Base-by-base conservation (phyloP, 2,329 filamentous ascomycete species). In the Monascus ruber region DNA sequence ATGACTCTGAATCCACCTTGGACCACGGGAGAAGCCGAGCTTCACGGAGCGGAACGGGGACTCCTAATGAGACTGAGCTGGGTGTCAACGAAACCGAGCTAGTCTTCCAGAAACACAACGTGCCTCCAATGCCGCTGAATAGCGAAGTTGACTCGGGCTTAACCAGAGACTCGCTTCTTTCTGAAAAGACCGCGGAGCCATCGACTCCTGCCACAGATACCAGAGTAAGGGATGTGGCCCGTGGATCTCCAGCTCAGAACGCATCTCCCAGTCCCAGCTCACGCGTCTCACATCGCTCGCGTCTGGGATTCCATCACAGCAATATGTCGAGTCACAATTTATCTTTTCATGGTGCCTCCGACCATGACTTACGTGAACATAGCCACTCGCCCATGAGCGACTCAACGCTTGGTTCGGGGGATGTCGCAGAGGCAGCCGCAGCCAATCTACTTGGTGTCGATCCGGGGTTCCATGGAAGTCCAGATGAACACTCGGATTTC, bases 111-210 rank as follows among this genome's bases (percentile, higher is more conserved):
- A 69, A 60, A 47, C 72, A 77, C 37, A 69, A 78, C 36, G 75
- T 84, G 9, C 82, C 87, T 5, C 85, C 85, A 5, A 86, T 95
- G 81, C 89, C 89, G 2, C 72, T 94, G 45, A 81, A 83, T 61
- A 94, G 88, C 61, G 85, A 86, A 40, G 76, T 94, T 41, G 77
- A 83, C 33, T 94, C 89, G 0, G 88, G 95, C 37, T 63, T 95
- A 40, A 96, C 89, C 0, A 75, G 89, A 50, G 83, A 83, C 10
- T 95, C 89, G 0, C 85, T 96, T 39, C 65, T 91, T 11, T 91
- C 88, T 4, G 83, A 85, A 26, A 79, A 83, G 26, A 85, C 84
- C 0, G 85, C 85, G 47, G 70, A 79, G 37, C 81, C 84, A 10
- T 72, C 74, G 35, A 85, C 83, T 11, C 77, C 80, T 24, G 81